A percentile compares a stretch with the other conserved stretches of the same genome.
Evolutionary conservation across 305 asterid species (phyloP).

Genomic region (Andrographis paniculata): DNA sequence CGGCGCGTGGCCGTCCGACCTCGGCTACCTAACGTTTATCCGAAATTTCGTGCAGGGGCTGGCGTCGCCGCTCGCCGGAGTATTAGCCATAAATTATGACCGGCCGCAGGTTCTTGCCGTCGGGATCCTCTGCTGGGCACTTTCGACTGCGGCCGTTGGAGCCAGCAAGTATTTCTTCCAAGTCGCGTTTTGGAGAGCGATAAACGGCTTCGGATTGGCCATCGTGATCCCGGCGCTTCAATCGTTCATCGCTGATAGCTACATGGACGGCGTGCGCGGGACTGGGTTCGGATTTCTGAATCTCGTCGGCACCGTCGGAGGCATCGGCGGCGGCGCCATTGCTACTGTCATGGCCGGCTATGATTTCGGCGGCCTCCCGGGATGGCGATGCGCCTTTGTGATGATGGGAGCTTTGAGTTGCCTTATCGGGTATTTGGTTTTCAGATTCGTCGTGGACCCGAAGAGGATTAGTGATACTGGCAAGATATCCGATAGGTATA

Average conservation of each 20-base stretch:
- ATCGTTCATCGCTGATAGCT: conserved; percentile 95
- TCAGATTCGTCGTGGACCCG: conserved; percentile 74
- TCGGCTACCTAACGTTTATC: conserved; percentile 81
- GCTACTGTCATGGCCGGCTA: conserved; percentile 95
- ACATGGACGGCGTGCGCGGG: conserved; percentile 68
- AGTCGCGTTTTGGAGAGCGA: conserved; percentile 84
- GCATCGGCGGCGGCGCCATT: conserved; percentile 95
- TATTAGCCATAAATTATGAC: conserved; percentile 72
- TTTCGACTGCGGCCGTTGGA: conserved; percentile 94
- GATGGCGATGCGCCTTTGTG: conserved; percentile 82
- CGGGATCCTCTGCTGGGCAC: conserved; percentile 90
- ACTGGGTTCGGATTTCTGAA: conserved; percentile 79
- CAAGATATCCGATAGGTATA: conserved; percentile 53
- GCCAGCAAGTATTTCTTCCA: conserved; percentile 67
- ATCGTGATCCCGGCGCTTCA: conserved; percentile 92
- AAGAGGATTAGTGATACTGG: conserved; percentile 27
- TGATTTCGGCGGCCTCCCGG: conserved; percentile 68
- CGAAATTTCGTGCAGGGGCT: conserved; percentile 80
- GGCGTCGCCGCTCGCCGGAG: conserved; percentile 89
- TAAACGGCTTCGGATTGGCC: conserved; percentile 89
- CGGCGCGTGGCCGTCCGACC: conserved; percentile 90
- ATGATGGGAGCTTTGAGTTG: conserved; percentile 73
- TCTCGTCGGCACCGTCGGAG: conserved; percentile 85
- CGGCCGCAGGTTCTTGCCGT: conserved; percentile 86
- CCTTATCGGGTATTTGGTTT: conserved; percentile 70